Conservation (phyloP, 2,329 filamentous ascomycete species). For the Torrubiella hemipterigena region DNA sequence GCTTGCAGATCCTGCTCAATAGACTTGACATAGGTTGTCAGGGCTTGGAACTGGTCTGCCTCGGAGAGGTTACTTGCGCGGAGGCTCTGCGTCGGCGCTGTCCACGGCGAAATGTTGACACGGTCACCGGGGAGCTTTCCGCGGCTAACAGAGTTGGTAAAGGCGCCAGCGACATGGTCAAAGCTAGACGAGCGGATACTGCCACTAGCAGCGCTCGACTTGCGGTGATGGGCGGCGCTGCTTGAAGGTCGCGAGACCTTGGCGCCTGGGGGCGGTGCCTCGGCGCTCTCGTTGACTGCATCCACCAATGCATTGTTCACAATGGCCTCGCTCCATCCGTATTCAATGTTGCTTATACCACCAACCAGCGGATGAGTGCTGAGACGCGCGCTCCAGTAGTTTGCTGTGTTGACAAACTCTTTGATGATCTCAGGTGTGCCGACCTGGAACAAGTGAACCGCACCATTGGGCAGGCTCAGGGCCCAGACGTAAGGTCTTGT, state of each 20-base stretch:
- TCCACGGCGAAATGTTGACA: constrained; percentile 77
- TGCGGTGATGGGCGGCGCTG: constrained; percentile 26
- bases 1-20: constrained; percentile 76
- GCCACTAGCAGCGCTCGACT: constrained; percentile 35
- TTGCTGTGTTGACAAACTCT: constrained; percentile 88
- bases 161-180: constrained; percentile 43
- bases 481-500: constrained; percentile 88
- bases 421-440: constrained; percentile 89
- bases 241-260: constrained; percentile 37
- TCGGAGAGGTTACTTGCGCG: constrained; percentile 70
- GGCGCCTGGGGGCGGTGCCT: constrained; percentile 17
- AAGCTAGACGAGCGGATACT: constrained; percentile 46
- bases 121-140: constrained; percentile 72
- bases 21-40: constrained; percentile 69
- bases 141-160: constrained; percentile 35
- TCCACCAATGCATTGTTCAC: constrained; percentile 49
- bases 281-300: constrained; percentile 35
- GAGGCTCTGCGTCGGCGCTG: constrained; percentile 80
- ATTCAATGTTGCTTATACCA: constrained; percentile 93
- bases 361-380: constrained; percentile 89
- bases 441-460: constrained; percentile 96
- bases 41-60: constrained; percentile 63
- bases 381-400: constrained; percentile 93
- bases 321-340: constrained; percentile 84
- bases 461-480: constrained; percentile 78